Percentiles rank a stretch among this genome's conserved stretches.
phyloP scores from a whole-genome alignment of 805 yeast species.

The Yarrowia hollandica region DNA sequence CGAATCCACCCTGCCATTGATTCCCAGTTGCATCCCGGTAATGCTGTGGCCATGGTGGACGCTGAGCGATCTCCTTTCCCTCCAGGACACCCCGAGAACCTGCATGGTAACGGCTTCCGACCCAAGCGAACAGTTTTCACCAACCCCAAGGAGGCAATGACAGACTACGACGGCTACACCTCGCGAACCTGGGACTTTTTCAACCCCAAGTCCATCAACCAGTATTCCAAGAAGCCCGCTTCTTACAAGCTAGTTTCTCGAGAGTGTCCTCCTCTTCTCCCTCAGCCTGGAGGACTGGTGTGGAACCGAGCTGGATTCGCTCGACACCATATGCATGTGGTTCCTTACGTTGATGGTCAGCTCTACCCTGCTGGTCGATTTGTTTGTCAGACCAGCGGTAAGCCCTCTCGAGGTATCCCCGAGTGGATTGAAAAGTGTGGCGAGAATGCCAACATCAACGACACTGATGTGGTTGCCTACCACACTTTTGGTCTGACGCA shows the following conservation, averaged over 20 bases:
- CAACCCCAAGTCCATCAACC: constrained; percentile 67
- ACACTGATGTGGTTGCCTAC: constrained; percentile 73
- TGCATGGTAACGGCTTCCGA: constrained; percentile 76
- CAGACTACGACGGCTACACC: constrained; percentile 57
- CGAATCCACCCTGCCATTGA: constrained; percentile 80
- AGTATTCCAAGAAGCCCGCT: constrained; percentile 71
- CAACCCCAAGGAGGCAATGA: constrained; percentile 53
- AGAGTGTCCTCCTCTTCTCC: constrained; percentile 71
- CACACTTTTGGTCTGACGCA: constrained; percentile 85
- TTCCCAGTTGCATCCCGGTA: constrained; percentile 47
- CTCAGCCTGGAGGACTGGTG: constrained; percentile 71
- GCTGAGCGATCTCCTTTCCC: constrained; percentile 55
- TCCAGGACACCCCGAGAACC: constrained; percentile 62
- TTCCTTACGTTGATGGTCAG: constrained; percentile 71
- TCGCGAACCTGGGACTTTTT: constrained; percentile 56
- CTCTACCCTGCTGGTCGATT: constrained; percentile 70
- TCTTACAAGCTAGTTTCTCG: constrained; percentile 75
- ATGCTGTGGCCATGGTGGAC: constrained; percentile 71
- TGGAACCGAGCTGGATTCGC: constrained; percentile 86
- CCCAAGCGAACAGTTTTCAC: constrained; percentile 49
- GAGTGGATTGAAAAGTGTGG: constrained; percentile 35
- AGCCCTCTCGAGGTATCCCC: constrained; percentile 34
- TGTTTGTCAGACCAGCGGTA: constrained; percentile 43
- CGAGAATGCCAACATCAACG: constrained; percentile 39
- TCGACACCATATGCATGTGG: constrained; percentile 61